Conservation (phyloP, 768 basidiomycete species). For the Amanita molliuscula region DNA sequence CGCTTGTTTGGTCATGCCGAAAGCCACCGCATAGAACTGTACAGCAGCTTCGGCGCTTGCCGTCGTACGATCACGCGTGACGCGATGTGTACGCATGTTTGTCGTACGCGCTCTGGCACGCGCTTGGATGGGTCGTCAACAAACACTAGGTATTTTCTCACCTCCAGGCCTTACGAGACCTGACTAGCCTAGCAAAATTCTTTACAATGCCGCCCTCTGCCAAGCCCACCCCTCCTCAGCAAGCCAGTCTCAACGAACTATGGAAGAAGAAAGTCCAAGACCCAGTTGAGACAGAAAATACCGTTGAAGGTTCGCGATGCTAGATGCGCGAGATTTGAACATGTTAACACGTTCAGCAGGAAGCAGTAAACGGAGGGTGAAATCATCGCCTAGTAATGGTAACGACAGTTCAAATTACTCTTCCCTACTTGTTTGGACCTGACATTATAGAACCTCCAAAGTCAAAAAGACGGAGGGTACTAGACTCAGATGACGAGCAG, state of each 20-base stretch:
- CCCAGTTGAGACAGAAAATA: neutral
- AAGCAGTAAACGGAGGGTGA: slow-evolving; percentile 30
- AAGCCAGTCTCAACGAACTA: slow-evolving; percentile 69
- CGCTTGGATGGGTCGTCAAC: slow-evolving; percentile 56
- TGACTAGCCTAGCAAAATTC: slow-evolving; percentile 48
- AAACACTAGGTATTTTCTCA: slow-evolving; percentile 48
- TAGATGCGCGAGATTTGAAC: neutral
- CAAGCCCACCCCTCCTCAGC: slow-evolving; percentile 65
- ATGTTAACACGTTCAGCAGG: slow-evolving; percentile 18
- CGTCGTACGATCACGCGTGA: slow-evolving; percentile 20
- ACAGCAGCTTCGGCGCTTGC: slow-evolving; percentile 27
- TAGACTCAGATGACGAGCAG: slow-evolving; percentile 46
- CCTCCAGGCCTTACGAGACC: neutral
- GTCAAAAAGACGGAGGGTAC: slow-evolving; percentile 41
- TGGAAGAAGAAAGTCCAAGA: slow-evolving; percentile 38
- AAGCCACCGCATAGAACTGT: slow-evolving; percentile 34
- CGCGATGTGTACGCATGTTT: slow-evolving; percentile 40
- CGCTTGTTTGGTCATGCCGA: slow-evolving; percentile 25
- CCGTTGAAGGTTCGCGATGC: neutral
- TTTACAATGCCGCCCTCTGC: slow-evolving; percentile 59
- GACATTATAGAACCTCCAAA: slow-evolving; percentile 20
- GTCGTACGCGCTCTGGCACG: slow-evolving; percentile 23
- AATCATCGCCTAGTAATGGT: slow-evolving; percentile 8
- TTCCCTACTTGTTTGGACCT: slow-evolving; percentile 1
- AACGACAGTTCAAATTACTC: neutral